A percentile compares a stretch with the other conserved stretches of the same genome.
Conservation (phyloP, 2,329 filamentous ascomycete genomes). For the Cercospora sesami region DNA sequence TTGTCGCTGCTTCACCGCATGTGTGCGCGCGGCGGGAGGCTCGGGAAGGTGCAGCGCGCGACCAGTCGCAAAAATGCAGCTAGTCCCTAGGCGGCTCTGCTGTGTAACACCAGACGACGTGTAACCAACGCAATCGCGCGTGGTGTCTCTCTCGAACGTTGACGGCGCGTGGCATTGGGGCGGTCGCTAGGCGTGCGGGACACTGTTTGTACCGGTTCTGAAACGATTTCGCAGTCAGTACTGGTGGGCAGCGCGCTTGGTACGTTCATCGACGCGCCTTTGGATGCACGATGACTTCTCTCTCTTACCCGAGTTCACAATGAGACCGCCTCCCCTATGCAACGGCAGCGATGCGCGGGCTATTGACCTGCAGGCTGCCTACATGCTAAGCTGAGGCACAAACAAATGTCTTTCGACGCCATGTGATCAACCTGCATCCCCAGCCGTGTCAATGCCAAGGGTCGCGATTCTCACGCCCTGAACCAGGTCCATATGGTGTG, state of each 20-base stretch:
- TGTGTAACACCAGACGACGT: constrained; percentile 14
- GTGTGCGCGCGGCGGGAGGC: constrained; percentile 9
- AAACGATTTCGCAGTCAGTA: not conserved
- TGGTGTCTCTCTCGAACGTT: not conserved
- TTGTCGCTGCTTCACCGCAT: constrained; percentile 16
- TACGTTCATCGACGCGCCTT: not conserved
- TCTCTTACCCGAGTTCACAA: constrained; percentile 1
- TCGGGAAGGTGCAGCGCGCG: constrained; percentile 1
- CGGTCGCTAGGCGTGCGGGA: not conserved
- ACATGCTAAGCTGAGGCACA: constrained; percentile 5
- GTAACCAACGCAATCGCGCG: not conserved
- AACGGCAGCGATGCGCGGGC: constrained; percentile 1
- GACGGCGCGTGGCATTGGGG: not conserved
- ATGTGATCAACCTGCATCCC: not conserved
- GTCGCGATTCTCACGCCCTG: not conserved
- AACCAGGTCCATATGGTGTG: not conserved
- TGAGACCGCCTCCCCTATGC: not conserved
- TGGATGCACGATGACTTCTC: not conserved
- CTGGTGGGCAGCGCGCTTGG: not conserved
- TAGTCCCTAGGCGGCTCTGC: constrained; percentile 9
- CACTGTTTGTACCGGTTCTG: not conserved
- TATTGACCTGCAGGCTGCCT: constrained; percentile 11
- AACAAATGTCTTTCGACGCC: not conserved
- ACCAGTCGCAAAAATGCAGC: constrained; percentile 15
- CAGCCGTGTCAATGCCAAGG: not conserved